These are phyloP conservation scores for Cordyceps farinosa DNA, from an alignment of 2,329 filamentous ascomycete genomes.

Conservation along the genomic window DNA sequence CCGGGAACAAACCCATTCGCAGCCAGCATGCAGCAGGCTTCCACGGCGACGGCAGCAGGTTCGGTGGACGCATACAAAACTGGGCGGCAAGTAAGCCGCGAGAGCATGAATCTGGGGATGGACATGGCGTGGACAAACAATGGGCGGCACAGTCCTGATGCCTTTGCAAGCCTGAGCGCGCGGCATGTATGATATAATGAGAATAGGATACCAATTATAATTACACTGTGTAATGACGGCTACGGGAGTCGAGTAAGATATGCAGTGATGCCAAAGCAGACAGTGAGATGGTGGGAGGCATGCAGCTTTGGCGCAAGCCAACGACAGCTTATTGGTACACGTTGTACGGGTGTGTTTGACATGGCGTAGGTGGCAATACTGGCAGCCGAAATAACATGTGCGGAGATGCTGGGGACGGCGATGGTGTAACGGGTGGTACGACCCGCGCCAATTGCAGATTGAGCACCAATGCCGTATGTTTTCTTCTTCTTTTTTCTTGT, in stretches of 20 bases:
- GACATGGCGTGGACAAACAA: slow-evolving; percentile 64
- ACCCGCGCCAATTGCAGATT: neutral
- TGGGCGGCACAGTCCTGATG: slow-evolving; percentile 74
- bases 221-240: slow-evolving; percentile 11
- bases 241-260: neutral
- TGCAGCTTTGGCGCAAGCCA: neutral
- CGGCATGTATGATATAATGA: slow-evolving; percentile 43
- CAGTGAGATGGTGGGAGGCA: slow-evolving; percentile 13
- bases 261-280: neutral
- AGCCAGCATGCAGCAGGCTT: slow-evolving; percentile 26
- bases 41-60: slow-evolving; percentile 22
- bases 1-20: slow-evolving; percentile 56
- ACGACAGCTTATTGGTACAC: slow-evolving; percentile 13
- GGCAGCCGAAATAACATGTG: neutral
- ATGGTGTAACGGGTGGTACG: neutral
- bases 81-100: slow-evolving; percentile 50
- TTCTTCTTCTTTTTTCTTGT: neutral
- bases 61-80: slow-evolving; percentile 43
- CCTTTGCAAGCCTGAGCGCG: slow-evolving; percentile 72
- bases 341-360: neutral
- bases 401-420: neutral
- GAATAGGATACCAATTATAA: slow-evolving; percentile 17
- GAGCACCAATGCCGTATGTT: neutral
- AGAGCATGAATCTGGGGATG: slow-evolving; percentile 65
- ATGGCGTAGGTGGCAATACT: slow-evolving; percentile 13